Conservation (phyloP, 2,329 filamentous ascomycete species). For the Penicillium sp. region DNA sequence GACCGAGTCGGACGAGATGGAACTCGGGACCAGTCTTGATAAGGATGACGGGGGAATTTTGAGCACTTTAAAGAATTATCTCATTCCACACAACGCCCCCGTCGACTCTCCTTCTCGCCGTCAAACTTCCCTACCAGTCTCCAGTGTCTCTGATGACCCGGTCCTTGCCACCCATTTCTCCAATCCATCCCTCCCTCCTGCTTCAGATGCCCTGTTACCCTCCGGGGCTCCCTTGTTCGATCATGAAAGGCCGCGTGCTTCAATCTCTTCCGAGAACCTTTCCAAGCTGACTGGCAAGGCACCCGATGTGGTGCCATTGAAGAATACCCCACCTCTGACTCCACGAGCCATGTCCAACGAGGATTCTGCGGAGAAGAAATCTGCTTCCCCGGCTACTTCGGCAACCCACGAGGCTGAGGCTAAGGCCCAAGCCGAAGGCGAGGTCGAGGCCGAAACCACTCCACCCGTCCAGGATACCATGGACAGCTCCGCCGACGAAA, state of each 20-base stretch:
- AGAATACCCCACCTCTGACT: conserved; percentile 90
- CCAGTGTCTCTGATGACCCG: conserved; percentile 62
- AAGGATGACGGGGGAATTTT: conserved; percentile 41
- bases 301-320: conserved; percentile 59
- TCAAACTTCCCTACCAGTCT: conserved; percentile 56
- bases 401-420: conserved; percentile 12
- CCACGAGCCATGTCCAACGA: conserved; percentile 79
- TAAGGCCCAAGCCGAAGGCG: conserved; percentile 2
- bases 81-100: conserved; percentile 35
- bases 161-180: conserved; percentile 69
- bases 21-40: conserved; percentile 39
- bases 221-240: conserved; percentile 52
- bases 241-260: conserved; percentile 41
- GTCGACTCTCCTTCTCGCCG: conserved; percentile 39
- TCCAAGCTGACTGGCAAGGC: conserved; percentile 78
- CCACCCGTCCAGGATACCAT: conserved; percentile 21
- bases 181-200: conserved; percentile 59
- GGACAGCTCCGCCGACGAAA: conserved; percentile 34
- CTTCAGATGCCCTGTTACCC: conserved; percentile 48
- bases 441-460: conserved; percentile 10
- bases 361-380: conserved; percentile 36
- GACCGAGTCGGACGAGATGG: conserved; percentile 43
- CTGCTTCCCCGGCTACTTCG: conserved; percentile 23
- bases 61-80: conserved; percentile 45
- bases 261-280: conserved; percentile 45